Base-by-base conservation (phyloP, 1,284 basidiomycete species). In the Rhizoctonia solani region DNA sequence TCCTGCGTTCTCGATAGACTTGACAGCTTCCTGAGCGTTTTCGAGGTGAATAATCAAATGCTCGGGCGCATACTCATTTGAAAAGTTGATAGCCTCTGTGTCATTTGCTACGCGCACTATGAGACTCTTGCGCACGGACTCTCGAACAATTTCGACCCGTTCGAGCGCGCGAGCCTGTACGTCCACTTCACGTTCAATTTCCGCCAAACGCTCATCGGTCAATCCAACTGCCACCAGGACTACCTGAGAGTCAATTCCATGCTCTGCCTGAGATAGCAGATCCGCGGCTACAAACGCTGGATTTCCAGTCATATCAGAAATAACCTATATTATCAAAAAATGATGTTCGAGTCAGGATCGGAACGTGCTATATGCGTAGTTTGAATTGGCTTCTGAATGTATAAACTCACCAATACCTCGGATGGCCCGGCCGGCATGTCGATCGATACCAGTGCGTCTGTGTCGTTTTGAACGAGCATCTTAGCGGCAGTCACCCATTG, bases 401-500 rank as follows among this genome's bases (percentile, higher is more conserved):
- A 37, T 21, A 54, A 54, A 85, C 92, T 81, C 73, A 95, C 95
- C 73, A 98, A 81, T 30, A 98, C 95, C 78, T 98, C 95, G 6
- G 93, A 95, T 13, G 97, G 97, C 5, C 97, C 97, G 23, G 97
- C 97, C 41, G 97, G 97, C 94, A 99, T 99, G 78, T 99, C 97
- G 75, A 99, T 99, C 21, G 92, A 90, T 9, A 98, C 94, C 69
- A 95, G 80, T 4, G 97, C 96, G 74, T 95, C 92, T n/a, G 95
- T 95, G 76, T 99, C 97, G 77, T 98, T 98, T 78, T 98, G 95
- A 21, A 98, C 95, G 70, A 98, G 80, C 97, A 99, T 98, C 82
- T 99, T 99, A 67, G 96, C 96, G 0, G 97, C 97, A 0, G 96
- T 99, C 27, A 99, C 97, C 90, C 96, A 99, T 77, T 99, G 97